Evolutionary conservation across 306 rosid species (phyloP).

Genomic region (Astragalus membranaceus): DNA sequence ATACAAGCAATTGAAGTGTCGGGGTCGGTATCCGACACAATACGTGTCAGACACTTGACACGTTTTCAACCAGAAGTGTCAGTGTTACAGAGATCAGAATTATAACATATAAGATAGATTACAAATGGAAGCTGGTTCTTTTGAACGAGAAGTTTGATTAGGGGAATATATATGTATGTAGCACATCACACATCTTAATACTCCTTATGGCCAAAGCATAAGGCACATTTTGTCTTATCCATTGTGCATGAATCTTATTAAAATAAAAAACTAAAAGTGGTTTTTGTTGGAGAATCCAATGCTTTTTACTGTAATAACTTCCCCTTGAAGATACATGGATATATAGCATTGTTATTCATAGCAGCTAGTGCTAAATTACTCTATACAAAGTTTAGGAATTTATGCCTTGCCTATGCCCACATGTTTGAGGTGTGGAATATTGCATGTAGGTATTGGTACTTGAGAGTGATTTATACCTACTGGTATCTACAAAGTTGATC

Average conservation of each 20-base stretch:
- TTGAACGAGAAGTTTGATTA: constrained; percentile 27
- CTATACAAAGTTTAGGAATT: constrained; percentile 27
- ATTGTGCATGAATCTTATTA: constrained; percentile 45
- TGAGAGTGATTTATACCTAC: constrained; percentile 31
- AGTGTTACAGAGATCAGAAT: background rate
- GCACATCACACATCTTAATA: constrained; percentile 26
- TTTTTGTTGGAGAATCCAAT: constrained; percentile 70
- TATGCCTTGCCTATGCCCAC: constrained; percentile 32
- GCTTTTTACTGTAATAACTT: constrained; percentile 52
- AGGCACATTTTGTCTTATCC: constrained; percentile 63
- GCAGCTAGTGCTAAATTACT: constrained; percentile 17
- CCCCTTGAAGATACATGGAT: constrained; percentile 45
- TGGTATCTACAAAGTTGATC: constrained; percentile 5
- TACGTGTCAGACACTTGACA: too few relatives aligned
- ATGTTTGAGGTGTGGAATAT: constrained; percentile 35
- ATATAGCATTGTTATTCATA: constrained; percentile 1
- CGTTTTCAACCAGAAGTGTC: too few relatives aligned
- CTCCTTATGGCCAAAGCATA: constrained; percentile 37
- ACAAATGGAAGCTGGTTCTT: constrained; percentile 43
- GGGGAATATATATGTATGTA: constrained; percentile 32
- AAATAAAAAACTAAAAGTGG: constrained; percentile 22
- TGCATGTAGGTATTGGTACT: constrained; percentile 5
- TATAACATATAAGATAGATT: constrained; percentile 17
- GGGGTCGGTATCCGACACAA: too few relatives aligned
- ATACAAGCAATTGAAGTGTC: too few relatives aligned